Percentiles rank a stretch among this genome's conserved stretches.
Evolutionary conservation across 2,329 filamentous ascomycete species (phyloP).

Genomic region (Xylaria polymorpha): DNA sequence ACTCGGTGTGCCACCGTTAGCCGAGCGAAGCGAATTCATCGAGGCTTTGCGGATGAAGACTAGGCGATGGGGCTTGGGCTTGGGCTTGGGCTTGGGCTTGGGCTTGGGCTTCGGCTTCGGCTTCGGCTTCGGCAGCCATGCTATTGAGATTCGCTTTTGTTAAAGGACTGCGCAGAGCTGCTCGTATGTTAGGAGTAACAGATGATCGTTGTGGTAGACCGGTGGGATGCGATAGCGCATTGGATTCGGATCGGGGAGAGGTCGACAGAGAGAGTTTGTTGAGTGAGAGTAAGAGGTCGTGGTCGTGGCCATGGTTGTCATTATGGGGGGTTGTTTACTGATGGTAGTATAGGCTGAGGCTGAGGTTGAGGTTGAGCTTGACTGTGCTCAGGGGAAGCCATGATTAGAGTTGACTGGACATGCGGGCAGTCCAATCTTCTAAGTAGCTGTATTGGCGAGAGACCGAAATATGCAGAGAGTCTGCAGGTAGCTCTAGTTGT

Average conservation of each 20-base stretch:
- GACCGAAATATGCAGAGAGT: too few species aligned
- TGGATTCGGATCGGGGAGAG: constrained; percentile 52
- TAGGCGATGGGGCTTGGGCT: constrained; percentile 60
- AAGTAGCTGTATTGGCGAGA: background rate
- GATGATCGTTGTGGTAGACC: constrained; percentile 40
- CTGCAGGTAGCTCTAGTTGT: background rate
- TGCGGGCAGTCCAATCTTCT: constrained; percentile 32
- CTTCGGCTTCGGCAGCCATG: constrained; percentile 55
- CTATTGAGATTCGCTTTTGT: constrained; percentile 49
- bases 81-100: constrained; percentile 59
- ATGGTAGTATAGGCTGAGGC: constrained; percentile 12
- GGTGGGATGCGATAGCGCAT: constrained; percentile 30
- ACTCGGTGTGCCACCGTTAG: constrained; percentile 54
- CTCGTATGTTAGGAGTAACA: constrained; percentile 51
- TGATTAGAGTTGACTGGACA: constrained; percentile 38
- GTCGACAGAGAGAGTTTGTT: constrained; percentile 54
- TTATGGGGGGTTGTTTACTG: constrained; percentile 31
- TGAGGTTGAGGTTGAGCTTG: constrained; percentile 40
- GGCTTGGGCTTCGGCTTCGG: too few species aligned
- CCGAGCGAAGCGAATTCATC: constrained; percentile 66
- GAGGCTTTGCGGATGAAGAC: constrained; percentile 67
- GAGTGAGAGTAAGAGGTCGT: constrained; percentile 46
- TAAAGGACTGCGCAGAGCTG: constrained; percentile 58
- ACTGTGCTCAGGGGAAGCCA: constrained; percentile 45
- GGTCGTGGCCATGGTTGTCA: constrained; percentile 28